Evolutionary conservation across 2,329 filamentous ascomycete genomes (phyloP).

Genomic region (Stagonosporopsis rhizophila): DNA sequence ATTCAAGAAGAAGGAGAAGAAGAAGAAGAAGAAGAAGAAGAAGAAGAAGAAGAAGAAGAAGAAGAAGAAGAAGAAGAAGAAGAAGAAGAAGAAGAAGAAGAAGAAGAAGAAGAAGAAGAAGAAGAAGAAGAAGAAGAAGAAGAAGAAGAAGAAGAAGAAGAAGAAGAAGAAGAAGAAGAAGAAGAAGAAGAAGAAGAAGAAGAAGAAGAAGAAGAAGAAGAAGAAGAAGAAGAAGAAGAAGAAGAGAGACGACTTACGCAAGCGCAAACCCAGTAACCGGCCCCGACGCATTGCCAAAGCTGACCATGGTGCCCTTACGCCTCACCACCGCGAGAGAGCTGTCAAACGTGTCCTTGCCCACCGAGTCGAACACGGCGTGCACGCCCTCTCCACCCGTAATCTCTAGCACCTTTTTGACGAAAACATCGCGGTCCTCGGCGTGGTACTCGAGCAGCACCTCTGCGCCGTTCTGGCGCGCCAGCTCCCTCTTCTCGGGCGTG

Average conservation of each 20-base stretch:
- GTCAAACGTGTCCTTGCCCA: constrained; percentile 86
- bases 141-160: no score
- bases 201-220: no score
- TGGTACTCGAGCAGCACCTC: constrained; percentile 75
- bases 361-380: constrained; percentile 82
- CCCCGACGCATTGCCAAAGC: constrained; percentile 83
- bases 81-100: no score
- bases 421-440: constrained; percentile 56
- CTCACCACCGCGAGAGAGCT: constrained; percentile 75
- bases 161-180: no score
- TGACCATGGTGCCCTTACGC: constrained; percentile 77
- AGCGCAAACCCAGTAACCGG: constrained; percentile 74
- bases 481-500: constrained; percentile 72
- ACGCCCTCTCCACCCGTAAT: constrained; percentile 77
- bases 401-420: constrained; percentile 63
- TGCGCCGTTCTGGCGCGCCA: constrained; percentile 75
- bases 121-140: no score
- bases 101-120: no score
- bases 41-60: no score
- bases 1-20: neutral
- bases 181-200: no score
- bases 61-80: no score
- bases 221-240: no score
- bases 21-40: no score
- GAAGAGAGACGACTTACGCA: constrained; percentile 60